These are phyloP conservation scores for Vaccinium darrowii DNA, from an alignment of 148 eudicot genomes.

Conservation along the genomic window DNA sequence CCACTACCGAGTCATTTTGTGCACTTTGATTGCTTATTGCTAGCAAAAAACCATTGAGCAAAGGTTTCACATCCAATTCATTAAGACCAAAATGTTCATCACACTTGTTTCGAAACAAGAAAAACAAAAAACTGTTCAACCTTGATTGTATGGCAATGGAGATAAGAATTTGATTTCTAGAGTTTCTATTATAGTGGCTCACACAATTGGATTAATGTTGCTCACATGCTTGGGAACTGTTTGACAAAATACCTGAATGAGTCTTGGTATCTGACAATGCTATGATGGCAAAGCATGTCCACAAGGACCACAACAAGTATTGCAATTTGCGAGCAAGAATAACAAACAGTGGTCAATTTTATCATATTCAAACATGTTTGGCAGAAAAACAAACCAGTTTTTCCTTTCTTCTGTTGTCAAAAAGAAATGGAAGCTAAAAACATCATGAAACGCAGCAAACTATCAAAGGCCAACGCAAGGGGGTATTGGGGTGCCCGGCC, in stretches of 20 bases:
- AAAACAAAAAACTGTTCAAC: neutral
- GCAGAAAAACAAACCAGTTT: neutral
- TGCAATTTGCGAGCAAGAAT: neutral
- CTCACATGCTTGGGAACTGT: neutral
- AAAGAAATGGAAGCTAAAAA: neutral
- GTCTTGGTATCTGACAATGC: neutral
- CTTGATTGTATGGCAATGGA: conserved; percentile 1
- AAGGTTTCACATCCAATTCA: neutral
- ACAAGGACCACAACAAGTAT: neutral
- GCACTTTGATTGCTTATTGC: neutral
- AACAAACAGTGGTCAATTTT: neutral
- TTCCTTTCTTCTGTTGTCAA: neutral
- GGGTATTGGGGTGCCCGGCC: too few species aligned
- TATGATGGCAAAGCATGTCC: neutral
- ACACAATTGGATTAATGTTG: neutral
- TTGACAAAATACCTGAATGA: neutral
- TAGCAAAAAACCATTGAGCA: conserved; percentile 5
- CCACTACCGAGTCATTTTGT: neutral
- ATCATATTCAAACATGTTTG: neutral
- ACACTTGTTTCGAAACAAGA: neutral
- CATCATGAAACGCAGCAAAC: neutral
- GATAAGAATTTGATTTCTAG: neutral
- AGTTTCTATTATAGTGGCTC: neutral
- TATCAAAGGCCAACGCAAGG: neutral
- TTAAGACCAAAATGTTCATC: neutral